Evolutionary conservation across 208 protist genomes (phyloP).

Genomic region (Crithidia expoeki): DNA sequence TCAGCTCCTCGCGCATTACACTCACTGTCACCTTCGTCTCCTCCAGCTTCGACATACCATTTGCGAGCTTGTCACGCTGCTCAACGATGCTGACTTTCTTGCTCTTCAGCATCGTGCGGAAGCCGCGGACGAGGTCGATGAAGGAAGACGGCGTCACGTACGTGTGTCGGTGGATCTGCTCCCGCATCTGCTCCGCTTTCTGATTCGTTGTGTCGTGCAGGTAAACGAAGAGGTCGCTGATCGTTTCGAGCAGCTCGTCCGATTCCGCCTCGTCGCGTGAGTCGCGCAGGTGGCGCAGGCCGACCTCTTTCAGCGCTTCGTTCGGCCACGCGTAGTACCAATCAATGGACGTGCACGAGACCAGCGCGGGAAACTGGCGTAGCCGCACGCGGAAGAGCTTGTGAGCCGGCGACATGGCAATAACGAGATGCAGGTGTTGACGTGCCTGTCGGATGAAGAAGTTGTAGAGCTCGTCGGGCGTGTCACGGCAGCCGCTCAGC

Average conservation of each 20-base stretch:
- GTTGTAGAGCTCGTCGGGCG: slow-evolving; percentile 93
- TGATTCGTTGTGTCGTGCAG: slow-evolving; percentile 94
- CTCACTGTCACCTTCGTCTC: slow-evolving; percentile 92
- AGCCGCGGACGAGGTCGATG: slow-evolving; percentile 96
- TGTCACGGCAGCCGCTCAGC: slow-evolving; percentile 87
- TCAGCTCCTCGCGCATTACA: slow-evolving; percentile 91
- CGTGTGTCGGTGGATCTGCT: slow-evolving; percentile 94
- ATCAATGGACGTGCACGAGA: slow-evolving; percentile 98
- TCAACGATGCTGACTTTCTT: slow-evolving; percentile 94
- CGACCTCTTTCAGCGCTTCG: slow-evolving; percentile 96
- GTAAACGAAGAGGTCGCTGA: slow-evolving; percentile 94
- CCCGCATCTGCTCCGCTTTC: slow-evolving; percentile 90
- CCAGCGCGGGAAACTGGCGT: slow-evolving; percentile 98
- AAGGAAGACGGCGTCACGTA: slow-evolving; percentile 99
- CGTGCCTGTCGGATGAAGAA: slow-evolving; percentile 97
- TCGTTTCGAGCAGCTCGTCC: slow-evolving; percentile 75
- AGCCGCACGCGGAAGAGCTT: slow-evolving; percentile 95
- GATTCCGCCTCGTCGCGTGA: slow-evolving; percentile 87
- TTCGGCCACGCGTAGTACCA: slow-evolving; percentile 99
- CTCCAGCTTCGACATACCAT: slow-evolving; percentile 93
- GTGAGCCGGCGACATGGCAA: slow-evolving; percentile 98
- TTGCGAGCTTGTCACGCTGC: slow-evolving; percentile 97
- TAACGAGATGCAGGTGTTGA: slow-evolving; percentile 95
- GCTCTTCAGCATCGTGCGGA: slow-evolving; percentile 92
- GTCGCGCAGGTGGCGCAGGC: slow-evolving; percentile 82